Percentiles rank a stretch among this genome's conserved stretches.
Conservation (phyloP, 441 rosid species). For the Flueggea neowawraea region DNA sequence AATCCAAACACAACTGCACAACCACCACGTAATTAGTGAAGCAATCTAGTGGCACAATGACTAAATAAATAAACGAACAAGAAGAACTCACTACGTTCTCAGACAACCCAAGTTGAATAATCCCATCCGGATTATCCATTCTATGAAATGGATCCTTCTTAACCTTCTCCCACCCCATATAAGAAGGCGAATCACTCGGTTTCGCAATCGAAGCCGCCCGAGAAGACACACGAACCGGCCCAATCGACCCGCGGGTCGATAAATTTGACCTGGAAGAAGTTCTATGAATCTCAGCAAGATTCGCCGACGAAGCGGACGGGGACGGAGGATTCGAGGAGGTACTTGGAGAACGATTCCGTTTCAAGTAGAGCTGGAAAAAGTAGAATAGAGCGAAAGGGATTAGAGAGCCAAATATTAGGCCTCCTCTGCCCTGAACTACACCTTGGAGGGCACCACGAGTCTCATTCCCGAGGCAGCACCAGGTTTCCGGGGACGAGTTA, state of each 20-base stretch:
- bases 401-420: constrained; percentile 75
- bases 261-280: constrained; percentile 58
- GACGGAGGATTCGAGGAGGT: constrained; percentile 36
- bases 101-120: constrained; percentile 75
- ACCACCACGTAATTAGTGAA: background rate
- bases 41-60: background rate
- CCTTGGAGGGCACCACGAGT: constrained; percentile 44
- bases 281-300: constrained; percentile 25
- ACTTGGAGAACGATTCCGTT: constrained; percentile 48
- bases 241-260: constrained; percentile 50
- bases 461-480: constrained; percentile 25
- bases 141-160: constrained; percentile 63
- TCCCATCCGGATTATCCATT: constrained; percentile 58
- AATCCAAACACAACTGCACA: constrained; percentile 58
- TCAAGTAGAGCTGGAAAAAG: constrained; percentile 81
- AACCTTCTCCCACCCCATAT: constrained; percentile 50
- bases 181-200: constrained; percentile 51
- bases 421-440: constrained; percentile 89
- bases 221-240: constrained; percentile 47
- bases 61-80: background rate
- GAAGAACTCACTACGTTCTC: constrained; percentile 50
- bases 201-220: constrained; percentile 43
- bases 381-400: constrained; percentile 91
- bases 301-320: constrained; percentile 18
- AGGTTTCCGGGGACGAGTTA: constrained; percentile 4